phyloP scores from a whole-genome alignment of 1,139 yeast genomes.

The Arxiozyma slooffiae region DNA sequence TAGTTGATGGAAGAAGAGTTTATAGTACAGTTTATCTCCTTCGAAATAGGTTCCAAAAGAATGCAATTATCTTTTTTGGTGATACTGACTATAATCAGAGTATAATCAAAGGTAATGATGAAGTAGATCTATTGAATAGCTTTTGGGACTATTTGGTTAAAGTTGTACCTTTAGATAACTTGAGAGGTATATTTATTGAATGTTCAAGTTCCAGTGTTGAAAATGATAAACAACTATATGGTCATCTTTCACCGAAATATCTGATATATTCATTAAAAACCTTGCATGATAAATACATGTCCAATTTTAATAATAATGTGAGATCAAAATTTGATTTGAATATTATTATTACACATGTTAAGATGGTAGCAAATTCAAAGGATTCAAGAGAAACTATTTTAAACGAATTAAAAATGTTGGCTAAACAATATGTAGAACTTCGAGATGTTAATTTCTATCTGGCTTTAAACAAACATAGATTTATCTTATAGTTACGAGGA shows the following conservation, averaged over 20 bases:
- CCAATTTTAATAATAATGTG: neutral
- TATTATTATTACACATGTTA: slow-evolving; percentile 62
- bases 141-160: slow-evolving; percentile 55
- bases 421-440: slow-evolving; percentile 12
- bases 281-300: slow-evolving; percentile 26
- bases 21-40: slow-evolving; percentile 48
- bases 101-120: slow-evolving; percentile 4
- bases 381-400: slow-evolving; percentile 53
- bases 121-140: slow-evolving; percentile 33
- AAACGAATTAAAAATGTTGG: slow-evolving; percentile 35
- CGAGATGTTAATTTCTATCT: slow-evolving; percentile 19
- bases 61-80: slow-evolving; percentile 57
- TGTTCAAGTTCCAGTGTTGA: slow-evolving; percentile 56
- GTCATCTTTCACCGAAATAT: slow-evolving; percentile 66
- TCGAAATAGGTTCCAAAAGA: slow-evolving; percentile 29
- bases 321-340: slow-evolving; percentile 34
- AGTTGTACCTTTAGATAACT: slow-evolving; percentile 31
- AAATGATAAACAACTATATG: slow-evolving; percentile 45
- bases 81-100: slow-evolving; percentile 11
- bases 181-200: slow-evolving; percentile 59
- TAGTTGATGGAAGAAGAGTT: slow-evolving; percentile 6
- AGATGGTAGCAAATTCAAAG: slow-evolving; percentile 37
- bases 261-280: slow-evolving; percentile 47
- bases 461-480: slow-evolving; percentile 25
- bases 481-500: slow-evolving; percentile 10